A percentile compares a stretch with the other conserved stretches of the same genome.
Evolutionary conservation across 176 grass and related monocot species (phyloP).

Genomic region (Poa annua): DNA sequence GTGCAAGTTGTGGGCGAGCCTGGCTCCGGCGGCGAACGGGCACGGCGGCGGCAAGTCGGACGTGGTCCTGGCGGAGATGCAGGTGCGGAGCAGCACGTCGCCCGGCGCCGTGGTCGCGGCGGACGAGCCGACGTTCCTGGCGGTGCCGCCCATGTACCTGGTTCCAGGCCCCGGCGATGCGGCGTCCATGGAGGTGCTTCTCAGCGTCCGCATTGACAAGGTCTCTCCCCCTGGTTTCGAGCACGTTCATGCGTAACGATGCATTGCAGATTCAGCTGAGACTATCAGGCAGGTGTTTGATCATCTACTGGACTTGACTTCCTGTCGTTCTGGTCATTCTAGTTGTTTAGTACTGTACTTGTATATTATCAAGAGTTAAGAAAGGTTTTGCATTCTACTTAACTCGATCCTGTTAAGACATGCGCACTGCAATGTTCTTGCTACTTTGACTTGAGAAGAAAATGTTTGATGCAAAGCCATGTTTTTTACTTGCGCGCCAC

Average conservation of each 20-base stretch:
- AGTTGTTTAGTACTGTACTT: too few species aligned
- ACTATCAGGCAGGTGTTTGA: background rate
- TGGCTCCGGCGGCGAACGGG: background rate
- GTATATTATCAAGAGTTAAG: too few species aligned
- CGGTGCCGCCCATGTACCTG: background rate
- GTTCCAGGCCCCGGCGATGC: background rate
- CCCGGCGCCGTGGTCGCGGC: background rate
- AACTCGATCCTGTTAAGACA: too few species aligned
- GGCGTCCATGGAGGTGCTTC: conserved; percentile 6
- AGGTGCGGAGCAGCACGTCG: conserved; percentile 18
- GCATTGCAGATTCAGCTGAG: background rate
- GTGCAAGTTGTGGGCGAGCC: conserved; percentile 34
- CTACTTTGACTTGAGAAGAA: too few species aligned
- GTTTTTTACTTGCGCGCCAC: too few species aligned
- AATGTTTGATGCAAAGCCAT: too few species aligned
- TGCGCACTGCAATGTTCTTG: too few species aligned
- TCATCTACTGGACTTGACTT: background rate
- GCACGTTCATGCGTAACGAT: too few species aligned
- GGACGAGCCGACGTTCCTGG: background rate
- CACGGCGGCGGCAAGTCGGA: background rate
- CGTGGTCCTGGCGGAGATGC: background rate
- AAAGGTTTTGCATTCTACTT: too few species aligned
- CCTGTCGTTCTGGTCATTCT: too few species aligned
- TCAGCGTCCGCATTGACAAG: conserved; percentile 31
- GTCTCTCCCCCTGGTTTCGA: background rate